Evolutionary conservation across 148 eudicot genomes (phyloP).

Genomic region (Cornus controversa): DNA sequence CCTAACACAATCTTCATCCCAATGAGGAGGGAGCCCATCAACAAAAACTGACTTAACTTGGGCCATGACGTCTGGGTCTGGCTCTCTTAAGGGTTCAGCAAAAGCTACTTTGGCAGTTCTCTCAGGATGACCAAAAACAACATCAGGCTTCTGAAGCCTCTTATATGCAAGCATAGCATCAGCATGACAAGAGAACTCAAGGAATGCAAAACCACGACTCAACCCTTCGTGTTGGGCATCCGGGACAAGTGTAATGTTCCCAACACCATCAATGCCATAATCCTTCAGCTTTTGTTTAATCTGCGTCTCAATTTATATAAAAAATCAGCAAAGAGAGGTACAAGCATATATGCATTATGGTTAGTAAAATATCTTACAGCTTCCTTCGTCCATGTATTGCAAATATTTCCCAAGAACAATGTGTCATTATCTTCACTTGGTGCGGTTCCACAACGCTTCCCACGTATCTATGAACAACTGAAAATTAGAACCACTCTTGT

Average conservation of each 20-base stretch:
- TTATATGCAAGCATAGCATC: conserved; percentile 87
- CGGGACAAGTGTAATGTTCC: conserved; percentile 64
- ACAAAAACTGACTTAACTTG: conserved; percentile 86
- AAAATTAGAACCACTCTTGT: conserved; percentile 6
- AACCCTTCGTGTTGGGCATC: conserved; percentile 76
- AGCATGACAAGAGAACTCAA: conserved; percentile 79
- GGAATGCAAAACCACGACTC: conserved; percentile 85
- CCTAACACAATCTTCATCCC: conserved; percentile 82
- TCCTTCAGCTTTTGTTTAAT: conserved; percentile 71
- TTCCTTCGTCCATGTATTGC: conserved; percentile 94
- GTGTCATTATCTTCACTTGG: conserved; percentile 83
- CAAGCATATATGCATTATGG: background rate
- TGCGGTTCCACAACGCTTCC: conserved; percentile 79
- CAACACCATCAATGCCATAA: conserved; percentile 63
- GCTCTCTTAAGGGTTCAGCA: conserved; percentile 88
- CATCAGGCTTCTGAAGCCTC: conserved; percentile 89
- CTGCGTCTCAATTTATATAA: conserved; percentile 37
- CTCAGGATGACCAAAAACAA: conserved; percentile 74
- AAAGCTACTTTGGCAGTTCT: conserved; percentile 87
- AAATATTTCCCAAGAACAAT: conserved; percentile 78
- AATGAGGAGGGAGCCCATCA: conserved; percentile 79
- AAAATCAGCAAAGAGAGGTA: background rate
- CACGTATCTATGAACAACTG: conserved; percentile 49
- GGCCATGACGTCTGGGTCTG: conserved; percentile 87
- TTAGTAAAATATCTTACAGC: conserved; percentile 45